Evolutionary conservation across 768 basidiomycete genomes (phyloP), one percentile per base, ranked within the genome.

Genomic region (Phanerodontia chrysosporium): DNA sequence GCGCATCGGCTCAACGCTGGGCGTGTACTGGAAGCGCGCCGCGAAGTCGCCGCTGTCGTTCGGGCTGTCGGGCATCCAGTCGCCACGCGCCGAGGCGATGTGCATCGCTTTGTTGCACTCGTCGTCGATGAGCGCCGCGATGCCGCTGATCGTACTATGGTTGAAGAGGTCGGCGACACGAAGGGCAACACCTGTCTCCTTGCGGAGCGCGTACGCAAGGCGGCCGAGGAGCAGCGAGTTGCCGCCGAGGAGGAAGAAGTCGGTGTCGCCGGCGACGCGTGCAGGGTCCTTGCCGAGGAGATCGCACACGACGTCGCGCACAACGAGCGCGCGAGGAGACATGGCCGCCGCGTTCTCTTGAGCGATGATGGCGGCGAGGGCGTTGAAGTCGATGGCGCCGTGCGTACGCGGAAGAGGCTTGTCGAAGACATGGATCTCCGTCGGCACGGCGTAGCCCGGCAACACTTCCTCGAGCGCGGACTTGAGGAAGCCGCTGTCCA

Each of bases 191-290:
- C 75, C 75, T 22, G 72, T 73, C 59, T 70, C 72, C 57, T 75
- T 73, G 8, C 78, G 74, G 46, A 80, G 69, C 42, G 69, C 67
- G 58, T 79, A 72, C n/a, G 74, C 69, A 14, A 80, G 73, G 51
- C 78, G 74, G n/a, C 79, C 79, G 13, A 79, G 73, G 10, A 80
- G 69, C 1, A 79, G 66, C 3, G 78, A 80, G 62, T 83, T 75
- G 13, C 92, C 95, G 35, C n/a, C n/a, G n/a, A n/a, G n/a, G n/a
- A n/a, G n/a, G n/a, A n/a, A n/a, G n/a, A n/a, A n/a, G n/a, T n/a
- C n/a, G n/a, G n/a, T n/a, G n/a, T n/a, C n/a, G n/a, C n/a, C n/a
- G n/a, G n/a, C n/a, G n/a, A n/a, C n/a, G n/a, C n/a, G n/a, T n/a
- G n/a, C n/a, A n/a, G n/a, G n/a, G n/a, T n/a, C n/a, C n/a, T n/a